Conservation (phyloP, 768 basidiomycete species). For the Phylloporus scabripes region DNA sequence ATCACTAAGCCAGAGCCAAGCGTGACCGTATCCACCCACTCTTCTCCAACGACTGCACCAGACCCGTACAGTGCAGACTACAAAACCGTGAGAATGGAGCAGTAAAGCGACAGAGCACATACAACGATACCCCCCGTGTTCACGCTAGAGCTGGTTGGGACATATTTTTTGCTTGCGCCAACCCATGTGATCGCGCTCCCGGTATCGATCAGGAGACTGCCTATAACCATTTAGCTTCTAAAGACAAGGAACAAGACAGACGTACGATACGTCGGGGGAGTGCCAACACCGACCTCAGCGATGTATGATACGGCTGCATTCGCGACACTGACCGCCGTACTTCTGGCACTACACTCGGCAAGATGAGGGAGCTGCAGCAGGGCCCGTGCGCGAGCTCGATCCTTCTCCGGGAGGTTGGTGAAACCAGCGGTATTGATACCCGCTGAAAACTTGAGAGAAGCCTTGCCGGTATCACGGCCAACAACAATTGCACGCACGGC, state of each 20-base stretch:
- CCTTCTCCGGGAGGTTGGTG: slow-evolving; percentile 3
- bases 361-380: background rate
- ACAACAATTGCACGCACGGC: slow-evolving; percentile 6
- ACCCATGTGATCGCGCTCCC: slow-evolving; percentile 33
- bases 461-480: slow-evolving; percentile 5
- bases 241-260: background rate
- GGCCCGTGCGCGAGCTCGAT: slow-evolving; percentile 11
- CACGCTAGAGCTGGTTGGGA: slow-evolving; percentile 12
- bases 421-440: slow-evolving; percentile 10
- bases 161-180: slow-evolving; percentile 21
- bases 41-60: slow-evolving; percentile 6
- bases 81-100: background rate
- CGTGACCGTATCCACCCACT: slow-evolving; percentile 13
- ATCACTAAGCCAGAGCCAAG: slow-evolving; percentile 6
- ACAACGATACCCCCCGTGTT: slow-evolving; percentile 21
- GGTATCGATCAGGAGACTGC: slow-evolving; percentile 28
- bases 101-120: slow-evolving; percentile 7
- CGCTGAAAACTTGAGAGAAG: slow-evolving; percentile 8
- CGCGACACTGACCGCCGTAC: slow-evolving; percentile 6
- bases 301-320: slow-evolving; percentile 28
- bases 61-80: slow-evolving; percentile 4
- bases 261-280: slow-evolving; percentile 27
- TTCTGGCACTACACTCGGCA: background rate
- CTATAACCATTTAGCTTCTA: slow-evolving; percentile 8
- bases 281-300: slow-evolving; percentile 26